phyloP scores from a whole-genome alignment of 371 early-diverging fungal species.

The Catenaria anguillulae region DNA sequence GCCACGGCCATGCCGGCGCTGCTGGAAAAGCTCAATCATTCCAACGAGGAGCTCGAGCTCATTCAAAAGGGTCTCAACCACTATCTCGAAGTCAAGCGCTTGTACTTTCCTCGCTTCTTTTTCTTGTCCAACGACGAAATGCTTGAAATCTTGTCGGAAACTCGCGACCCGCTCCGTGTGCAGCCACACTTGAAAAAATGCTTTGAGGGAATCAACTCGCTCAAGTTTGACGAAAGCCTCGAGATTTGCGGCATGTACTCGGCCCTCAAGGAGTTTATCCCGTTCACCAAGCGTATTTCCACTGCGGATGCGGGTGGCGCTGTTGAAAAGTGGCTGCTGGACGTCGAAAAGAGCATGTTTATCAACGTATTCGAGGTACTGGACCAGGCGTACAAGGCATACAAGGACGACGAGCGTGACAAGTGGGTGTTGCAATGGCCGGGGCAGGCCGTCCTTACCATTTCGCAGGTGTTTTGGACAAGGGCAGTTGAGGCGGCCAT shows the following conservation, averaged over 20 bases:
- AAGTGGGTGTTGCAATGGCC: constrained; percentile 37
- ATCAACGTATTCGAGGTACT: constrained; percentile 31
- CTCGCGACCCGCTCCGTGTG: constrained; percentile 21
- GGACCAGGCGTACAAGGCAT: constrained; percentile 23
- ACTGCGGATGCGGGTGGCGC: constrained; percentile 19
- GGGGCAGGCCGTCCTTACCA: constrained; percentile 34
- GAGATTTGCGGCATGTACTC: constrained; percentile 32
- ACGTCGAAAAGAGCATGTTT: constrained; percentile 20
- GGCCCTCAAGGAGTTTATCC: constrained; percentile 33
- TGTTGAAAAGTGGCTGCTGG: constrained; percentile 36
- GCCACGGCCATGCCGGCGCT: constrained; percentile 32
- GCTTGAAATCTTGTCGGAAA: constrained; percentile 38
- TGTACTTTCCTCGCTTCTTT: constrained; percentile 40
- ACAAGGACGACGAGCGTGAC: constrained; percentile 22
- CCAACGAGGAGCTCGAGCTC: constrained; percentile 37
- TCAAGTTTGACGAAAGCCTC: constrained; percentile 23
- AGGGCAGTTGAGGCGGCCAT: constrained; percentile 21
- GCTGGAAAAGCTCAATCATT: constrained; percentile 31
- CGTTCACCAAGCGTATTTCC: constrained; percentile 27
- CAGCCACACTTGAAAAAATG: constrained; percentile 44
- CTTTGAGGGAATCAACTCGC: constrained; percentile 33
- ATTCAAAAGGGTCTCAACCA: constrained; percentile 37
- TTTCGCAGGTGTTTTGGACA: constrained; percentile 36
- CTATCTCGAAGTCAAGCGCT: constrained; percentile 37
- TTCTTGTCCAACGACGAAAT: constrained; percentile 44